Conservation (phyloP, 441 rosid genomes). For the Brassica balearica region DNA sequence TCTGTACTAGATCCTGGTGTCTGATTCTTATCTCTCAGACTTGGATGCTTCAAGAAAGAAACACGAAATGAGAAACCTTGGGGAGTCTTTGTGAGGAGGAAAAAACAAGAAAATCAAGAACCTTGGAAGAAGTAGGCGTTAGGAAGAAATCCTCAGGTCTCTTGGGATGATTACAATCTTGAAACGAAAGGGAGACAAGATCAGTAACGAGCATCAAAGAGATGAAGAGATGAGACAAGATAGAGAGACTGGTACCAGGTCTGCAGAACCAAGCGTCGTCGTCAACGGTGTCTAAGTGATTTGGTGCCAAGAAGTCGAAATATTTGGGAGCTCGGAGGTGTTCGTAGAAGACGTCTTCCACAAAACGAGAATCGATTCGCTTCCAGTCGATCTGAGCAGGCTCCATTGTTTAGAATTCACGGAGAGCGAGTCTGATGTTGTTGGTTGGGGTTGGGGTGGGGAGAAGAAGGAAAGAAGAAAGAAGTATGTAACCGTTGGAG, state of each 20-base stretch:
- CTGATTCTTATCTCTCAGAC: constrained; percentile 44
- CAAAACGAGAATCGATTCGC: constrained; percentile 70
- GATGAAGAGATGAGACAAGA: not conserved
- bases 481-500: no score
- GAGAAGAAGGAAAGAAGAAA: no score
- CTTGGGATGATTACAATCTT: constrained; percentile 89
- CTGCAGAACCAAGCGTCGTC: constrained; percentile 89
- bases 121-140: constrained; percentile 68
- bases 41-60: constrained; percentile 50
- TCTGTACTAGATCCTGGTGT: constrained; percentile 43
- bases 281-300: constrained; percentile 42
- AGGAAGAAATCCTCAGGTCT: constrained; percentile 73
- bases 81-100: not conserved
- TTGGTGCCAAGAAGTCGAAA: constrained; percentile 70
- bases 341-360: constrained; percentile 73
- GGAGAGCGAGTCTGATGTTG: constrained; percentile 9
- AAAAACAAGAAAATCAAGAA: constrained; percentile 37
- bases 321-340: constrained; percentile 85
- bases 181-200: constrained; percentile 1
- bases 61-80: constrained; percentile 8
- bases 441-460: not conserved
- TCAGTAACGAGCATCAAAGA: not conserved
- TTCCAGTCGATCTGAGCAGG: constrained; percentile 95
- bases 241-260: constrained; percentile 54
- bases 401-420: constrained; percentile 56